phyloP scores from a whole-genome alignment of 306 rosid species.

The Castanopsis chinensis region DNA sequence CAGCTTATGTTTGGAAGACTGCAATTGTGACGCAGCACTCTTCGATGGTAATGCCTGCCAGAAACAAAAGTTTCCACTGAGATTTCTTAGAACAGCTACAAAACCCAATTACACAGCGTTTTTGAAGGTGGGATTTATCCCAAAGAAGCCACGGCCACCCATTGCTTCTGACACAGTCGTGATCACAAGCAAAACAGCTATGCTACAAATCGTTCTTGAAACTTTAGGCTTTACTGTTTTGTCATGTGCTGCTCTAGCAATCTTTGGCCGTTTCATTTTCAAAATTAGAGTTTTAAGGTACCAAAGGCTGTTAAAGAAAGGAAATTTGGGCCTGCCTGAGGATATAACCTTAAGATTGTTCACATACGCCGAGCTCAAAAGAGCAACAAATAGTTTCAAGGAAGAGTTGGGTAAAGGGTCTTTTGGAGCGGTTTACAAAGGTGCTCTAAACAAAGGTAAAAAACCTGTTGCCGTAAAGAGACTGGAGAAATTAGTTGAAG shows the following conservation, averaged over 20 bases:
- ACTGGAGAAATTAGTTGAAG: too few relatives aligned
- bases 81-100: neutral
- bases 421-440: too few relatives aligned
- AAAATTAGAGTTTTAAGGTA: conserved; percentile 12
- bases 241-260: neutral
- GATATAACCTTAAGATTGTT: conserved; percentile 19
- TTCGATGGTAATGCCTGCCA: neutral
- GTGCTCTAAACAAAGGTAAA: too few relatives aligned
- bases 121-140: neutral
- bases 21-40: neutral
- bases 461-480: too few relatives aligned
- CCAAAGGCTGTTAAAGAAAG: neutral
- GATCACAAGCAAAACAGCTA: neutral
- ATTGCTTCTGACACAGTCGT: neutral
- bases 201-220: neutral
- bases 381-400: conserved; percentile 17
- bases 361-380: conserved; percentile 16
- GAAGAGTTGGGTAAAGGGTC: neutral
- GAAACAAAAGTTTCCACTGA: neutral
- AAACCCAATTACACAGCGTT: accelerated
- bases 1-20: neutral
- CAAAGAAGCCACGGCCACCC: neutral
- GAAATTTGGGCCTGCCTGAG: neutral
- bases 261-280: neutral
- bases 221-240: neutral